phyloP scores from a whole-genome alignment of 305 asterid species.

The Rubia tinctorum region DNA sequence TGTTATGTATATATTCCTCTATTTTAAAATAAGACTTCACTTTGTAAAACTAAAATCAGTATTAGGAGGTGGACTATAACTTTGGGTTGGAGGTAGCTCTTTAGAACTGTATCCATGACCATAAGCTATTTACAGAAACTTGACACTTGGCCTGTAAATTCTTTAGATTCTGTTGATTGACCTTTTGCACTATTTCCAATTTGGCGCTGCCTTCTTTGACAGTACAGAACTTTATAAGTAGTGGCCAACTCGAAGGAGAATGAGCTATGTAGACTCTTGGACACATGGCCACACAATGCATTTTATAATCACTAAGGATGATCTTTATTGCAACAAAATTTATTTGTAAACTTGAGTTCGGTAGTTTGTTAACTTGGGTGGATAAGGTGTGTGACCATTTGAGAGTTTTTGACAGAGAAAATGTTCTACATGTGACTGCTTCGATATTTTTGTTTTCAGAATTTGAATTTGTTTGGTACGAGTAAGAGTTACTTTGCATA shows the following conservation, averaged over 20 bases:
- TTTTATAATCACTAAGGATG: background rate
- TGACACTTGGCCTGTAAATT: background rate
- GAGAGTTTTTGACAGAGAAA: background rate
- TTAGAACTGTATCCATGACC: background rate
- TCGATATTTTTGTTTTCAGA: background rate
- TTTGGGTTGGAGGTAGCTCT: background rate
- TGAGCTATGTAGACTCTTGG: background rate
- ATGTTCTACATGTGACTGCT: background rate
- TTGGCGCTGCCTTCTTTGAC: background rate
- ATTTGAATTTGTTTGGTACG: background rate
- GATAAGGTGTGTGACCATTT: background rate
- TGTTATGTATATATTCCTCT: background rate
- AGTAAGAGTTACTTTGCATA: conserved; percentile 2
- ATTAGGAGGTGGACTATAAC: background rate
- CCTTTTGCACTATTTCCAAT: background rate
- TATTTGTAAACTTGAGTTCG: background rate
- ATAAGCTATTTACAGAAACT: background rate
- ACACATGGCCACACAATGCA: background rate
- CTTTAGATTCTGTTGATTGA: background rate
- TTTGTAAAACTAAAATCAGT: background rate
- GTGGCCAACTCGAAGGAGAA: background rate
- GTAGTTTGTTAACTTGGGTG: background rate
- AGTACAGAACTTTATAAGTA: background rate
- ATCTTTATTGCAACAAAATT: background rate
- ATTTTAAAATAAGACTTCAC: no score